A percentile compares a stretch with the other conserved stretches of the same genome.
Conservation (phyloP, 768 basidiomycete species). For the Boletus edulis region DNA sequence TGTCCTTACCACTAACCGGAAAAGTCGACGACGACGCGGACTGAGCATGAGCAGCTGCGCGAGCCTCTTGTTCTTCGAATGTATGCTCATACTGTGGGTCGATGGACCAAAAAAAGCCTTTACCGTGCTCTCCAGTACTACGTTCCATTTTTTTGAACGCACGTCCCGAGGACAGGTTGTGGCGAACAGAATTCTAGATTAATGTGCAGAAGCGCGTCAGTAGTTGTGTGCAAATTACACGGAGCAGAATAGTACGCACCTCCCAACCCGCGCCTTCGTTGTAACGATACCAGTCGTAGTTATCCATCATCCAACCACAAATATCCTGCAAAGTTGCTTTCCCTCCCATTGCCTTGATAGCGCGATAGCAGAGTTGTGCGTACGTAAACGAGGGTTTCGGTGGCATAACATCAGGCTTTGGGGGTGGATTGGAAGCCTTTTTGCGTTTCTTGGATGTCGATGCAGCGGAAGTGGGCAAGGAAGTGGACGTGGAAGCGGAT, state of each 20-base stretch:
- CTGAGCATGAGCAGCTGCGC: slow-evolving; percentile 35
- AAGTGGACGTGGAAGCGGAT: slow-evolving; percentile 23
- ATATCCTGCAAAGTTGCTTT: slow-evolving; percentile 92
- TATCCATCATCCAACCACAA: slow-evolving; percentile 86
- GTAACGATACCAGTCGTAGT: slow-evolving; percentile 87
- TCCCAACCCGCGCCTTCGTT: slow-evolving; percentile 87
- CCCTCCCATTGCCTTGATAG: slow-evolving; percentile 77
- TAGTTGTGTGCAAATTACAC: background rate
- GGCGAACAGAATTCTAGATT: slow-evolving; percentile 85
- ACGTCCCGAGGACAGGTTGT: slow-evolving; percentile 89
- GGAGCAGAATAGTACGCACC: slow-evolving; percentile 45
- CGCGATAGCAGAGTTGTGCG: slow-evolving; percentile 87
- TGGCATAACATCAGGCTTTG: slow-evolving; percentile 74
- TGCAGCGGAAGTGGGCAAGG: slow-evolving; percentile 24
- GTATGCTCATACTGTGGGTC: slow-evolving; percentile 69
- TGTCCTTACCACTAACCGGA: slow-evolving; percentile 36
- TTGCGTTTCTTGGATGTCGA: slow-evolving; percentile 65
- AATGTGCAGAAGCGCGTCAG: slow-evolving; percentile 9
- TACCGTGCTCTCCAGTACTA: slow-evolving; percentile 80
- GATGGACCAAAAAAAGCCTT: slow-evolving; percentile 92
- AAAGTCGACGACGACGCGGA: slow-evolving; percentile 23
- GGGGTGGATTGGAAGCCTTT: slow-evolving; percentile 45
- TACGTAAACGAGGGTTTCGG: slow-evolving; percentile 90
- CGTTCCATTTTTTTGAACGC: slow-evolving; percentile 92
- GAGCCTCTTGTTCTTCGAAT: slow-evolving; percentile 69